Base-by-base conservation (phyloP, 768 basidiomycete genomes). In the Rhodotorula paludigena region DNA sequence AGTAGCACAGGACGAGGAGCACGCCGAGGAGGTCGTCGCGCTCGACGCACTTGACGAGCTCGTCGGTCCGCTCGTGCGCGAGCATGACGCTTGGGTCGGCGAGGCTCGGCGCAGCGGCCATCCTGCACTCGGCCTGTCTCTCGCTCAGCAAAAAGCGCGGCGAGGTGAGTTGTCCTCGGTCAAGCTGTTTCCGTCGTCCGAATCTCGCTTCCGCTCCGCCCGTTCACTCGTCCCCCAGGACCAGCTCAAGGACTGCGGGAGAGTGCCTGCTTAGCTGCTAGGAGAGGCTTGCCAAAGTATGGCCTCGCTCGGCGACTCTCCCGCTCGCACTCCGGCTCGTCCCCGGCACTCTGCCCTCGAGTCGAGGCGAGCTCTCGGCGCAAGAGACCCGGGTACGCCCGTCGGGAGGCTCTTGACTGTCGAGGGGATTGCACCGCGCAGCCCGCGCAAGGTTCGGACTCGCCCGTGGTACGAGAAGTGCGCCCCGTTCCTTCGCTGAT, bases 361-460 rank as follows among this genome's bases (percentile, higher is more conserved):
- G 39, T 57, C 56, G 12, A 56, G 55, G 42, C n/a, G 56, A 15
- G 42, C 56, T 16, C 42, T 57, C 8, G 56, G 41, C 12, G 56
- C 9, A 11, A 44, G 56, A 23, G 38, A 9, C 2, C 56, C 41
- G 28, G 56, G 56, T 2, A 44, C 56, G 2, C 56, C 56, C 7
- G 56, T 44, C 7, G 56, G 56, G 21, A 16, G 49, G 14, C 23
- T 56, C 8, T 28, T 42, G 18, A 32, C 38, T 11, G 41, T 39
- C 20, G 52, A 53, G 25, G 35, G 52, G 16, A 21, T 51, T 7
- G 14, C 49, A 20, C 16, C 33, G 30, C 11, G n/a, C 18, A 51
- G 49, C 33, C 49, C 49, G 32, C 12, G 49, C 30, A 16, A 30
- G 49, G 32, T 51, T 30, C 32, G 49, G 30, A 28, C 32, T 8